phyloP scores from a whole-genome alignment of 73 alveolate species.

The Tetrahymena elliotti region DNA sequence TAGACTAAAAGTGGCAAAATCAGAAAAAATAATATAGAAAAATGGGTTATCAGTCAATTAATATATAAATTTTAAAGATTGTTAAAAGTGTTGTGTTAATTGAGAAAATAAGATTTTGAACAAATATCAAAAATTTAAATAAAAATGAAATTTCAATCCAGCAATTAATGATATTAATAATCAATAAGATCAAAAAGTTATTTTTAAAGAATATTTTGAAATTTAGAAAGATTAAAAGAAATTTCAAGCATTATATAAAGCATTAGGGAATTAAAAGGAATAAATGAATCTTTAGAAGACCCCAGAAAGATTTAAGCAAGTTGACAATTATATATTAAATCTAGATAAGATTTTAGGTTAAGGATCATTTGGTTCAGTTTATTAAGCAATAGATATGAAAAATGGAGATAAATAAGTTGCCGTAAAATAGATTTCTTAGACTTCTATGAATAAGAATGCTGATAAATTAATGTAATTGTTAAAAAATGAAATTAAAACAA shows the following conservation, averaged over 20 bases:
- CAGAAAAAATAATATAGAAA: too few species aligned
- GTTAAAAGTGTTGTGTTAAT: too few species aligned
- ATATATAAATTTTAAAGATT: too few species aligned
- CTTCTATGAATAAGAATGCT: not conserved
- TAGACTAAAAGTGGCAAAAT: too few species aligned
- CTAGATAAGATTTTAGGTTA: conserved; percentile 30
- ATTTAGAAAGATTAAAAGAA: not conserved
- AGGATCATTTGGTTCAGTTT: conserved; percentile 34
- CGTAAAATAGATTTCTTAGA: conserved; percentile 16
- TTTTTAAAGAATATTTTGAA: not conserved
- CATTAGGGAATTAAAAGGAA: not conserved
- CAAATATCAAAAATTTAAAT: too few species aligned
- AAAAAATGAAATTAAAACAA: conserved; percentile 16
- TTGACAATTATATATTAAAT: conserved; percentile 1
- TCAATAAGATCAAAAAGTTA: too few species aligned
- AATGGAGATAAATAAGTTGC: conserved; percentile 15
- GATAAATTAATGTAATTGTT: not conserved
- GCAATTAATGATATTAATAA: not conserved
- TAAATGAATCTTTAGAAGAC: not conserved
- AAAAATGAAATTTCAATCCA: not conserved
- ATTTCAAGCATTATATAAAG: not conserved
- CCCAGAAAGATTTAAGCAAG: not conserved
- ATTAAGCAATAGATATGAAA: conserved; percentile 7
- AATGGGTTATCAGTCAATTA: too few species aligned
- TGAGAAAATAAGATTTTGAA: too few species aligned